Base-by-base conservation (phyloP, 2,329 filamentous ascomycete genomes). In the Colletotrichum navitas region DNA sequence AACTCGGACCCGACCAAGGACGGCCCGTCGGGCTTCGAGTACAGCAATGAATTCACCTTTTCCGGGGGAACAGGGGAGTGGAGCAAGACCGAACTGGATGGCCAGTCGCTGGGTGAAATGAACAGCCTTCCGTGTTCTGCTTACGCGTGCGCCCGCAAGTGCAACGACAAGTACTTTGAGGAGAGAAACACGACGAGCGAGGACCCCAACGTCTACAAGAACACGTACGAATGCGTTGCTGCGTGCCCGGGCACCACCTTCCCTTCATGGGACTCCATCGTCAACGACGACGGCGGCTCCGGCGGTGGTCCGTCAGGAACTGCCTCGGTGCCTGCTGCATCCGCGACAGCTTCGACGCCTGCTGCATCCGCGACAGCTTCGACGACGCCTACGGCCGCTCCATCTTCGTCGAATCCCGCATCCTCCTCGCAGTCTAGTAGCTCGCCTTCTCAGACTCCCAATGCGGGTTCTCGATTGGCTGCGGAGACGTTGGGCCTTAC, bases 41-140 rank as follows among this genome's bases (percentile, higher is more conserved):
- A 74, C 63, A 74, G 66, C 60, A n/a, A 49, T 36, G 47, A 55
- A 16, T 74, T 74, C 55, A 62, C 32, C 16, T 45, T 74, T 5
- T 26, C 65, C 24, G 73, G 73, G 11, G 72, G 73, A 18, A 63
- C 62, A 2, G 72, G 62, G 36, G 63, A 62, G 45, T 74, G 72
- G 73, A 61, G 68, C 63, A 54, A 64, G 34, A 45, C 63, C 5
- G 73, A 74, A 43, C 59, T 72, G 5, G 52, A 34, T 4, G 73
- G 73, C 3, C 18, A 24, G 7, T 3, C 5, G 45, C 14, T 74
- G 29, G 55, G 47, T 16, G 64, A 74, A 29, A 14, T 47, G 1
- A 56, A 73, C 21, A 34, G 4, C 1, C 49, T 74, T 8, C 72
- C 73, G 2, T 74, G 73, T 45, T 56, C 72, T 1, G 72, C 69